A percentile compares a stretch with the other conserved stretches of the same genome.
Evolutionary conservation across 495 filamentous ascomycete species (phyloP).

Genomic region (Penicillium pancosmium): DNA sequence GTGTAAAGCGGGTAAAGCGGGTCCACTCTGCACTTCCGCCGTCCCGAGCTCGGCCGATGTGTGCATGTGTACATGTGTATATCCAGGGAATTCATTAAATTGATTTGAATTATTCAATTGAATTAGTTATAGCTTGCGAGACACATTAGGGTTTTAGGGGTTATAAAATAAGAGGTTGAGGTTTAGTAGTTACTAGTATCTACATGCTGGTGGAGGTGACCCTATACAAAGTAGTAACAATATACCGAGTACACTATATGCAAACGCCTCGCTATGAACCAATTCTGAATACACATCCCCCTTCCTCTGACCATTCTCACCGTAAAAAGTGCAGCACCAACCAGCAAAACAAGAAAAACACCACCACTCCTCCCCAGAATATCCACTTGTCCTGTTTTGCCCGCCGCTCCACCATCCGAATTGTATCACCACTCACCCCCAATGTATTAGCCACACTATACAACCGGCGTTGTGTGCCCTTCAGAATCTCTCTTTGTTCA

Average conservation of each 20-base stretch:
- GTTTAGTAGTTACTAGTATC: too few relatives aligned
- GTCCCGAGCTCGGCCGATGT: constrained; percentile 25
- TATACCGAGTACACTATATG: neutral
- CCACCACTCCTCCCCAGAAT: constrained; percentile 81
- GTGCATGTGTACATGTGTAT: neutral
- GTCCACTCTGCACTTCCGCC: constrained; percentile 13
- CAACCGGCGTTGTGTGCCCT: constrained; percentile 85
- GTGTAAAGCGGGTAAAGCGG: constrained; percentile 3
- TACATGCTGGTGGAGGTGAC: too few relatives aligned
- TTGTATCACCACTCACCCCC: constrained; percentile 92
- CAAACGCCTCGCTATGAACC: constrained; percentile 29
- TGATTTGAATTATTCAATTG: constrained; percentile 2
- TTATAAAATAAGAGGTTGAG: too few relatives aligned
- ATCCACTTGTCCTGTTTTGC: constrained; percentile 98
- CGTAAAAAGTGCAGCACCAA: constrained; percentile 80
- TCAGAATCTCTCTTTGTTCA: constrained; percentile 90
- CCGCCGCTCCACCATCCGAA: constrained; percentile 89
- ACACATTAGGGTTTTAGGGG: too few relatives aligned
- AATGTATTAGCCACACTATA: constrained; percentile 94
- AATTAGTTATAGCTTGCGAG: neutral
- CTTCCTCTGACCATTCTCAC: constrained; percentile 37
- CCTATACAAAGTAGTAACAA: neutral
- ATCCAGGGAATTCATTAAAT: neutral
- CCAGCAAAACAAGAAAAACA: constrained; percentile 95
- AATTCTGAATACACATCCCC: neutral